Conservation (phyloP, 2,329 filamentous ascomycete species). For the Grosmannia clavigera region DNA sequence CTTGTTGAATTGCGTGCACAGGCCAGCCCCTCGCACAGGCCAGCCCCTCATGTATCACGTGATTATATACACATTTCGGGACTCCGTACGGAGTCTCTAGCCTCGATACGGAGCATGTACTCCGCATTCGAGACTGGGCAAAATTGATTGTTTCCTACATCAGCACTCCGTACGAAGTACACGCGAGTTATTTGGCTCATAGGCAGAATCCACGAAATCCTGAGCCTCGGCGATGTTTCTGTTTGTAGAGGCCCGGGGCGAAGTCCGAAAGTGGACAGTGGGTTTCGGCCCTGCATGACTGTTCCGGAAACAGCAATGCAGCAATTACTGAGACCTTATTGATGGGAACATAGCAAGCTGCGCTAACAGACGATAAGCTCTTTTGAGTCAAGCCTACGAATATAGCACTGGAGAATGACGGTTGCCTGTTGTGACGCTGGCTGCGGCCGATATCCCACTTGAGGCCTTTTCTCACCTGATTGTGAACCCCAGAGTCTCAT, state of each 20-base stretch:
- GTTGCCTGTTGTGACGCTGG: background rate
- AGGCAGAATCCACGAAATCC: background rate
- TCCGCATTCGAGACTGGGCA: no score
- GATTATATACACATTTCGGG: background rate
- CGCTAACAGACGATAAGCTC: background rate
- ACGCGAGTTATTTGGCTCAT: no score
- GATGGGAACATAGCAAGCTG: background rate
- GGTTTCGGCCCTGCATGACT: background rate
- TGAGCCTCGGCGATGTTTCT: background rate
- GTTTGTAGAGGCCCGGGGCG: background rate
- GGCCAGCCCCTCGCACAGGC: background rate
- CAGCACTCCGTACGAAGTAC: no score
- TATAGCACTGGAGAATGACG: background rate
- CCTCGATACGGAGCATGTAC: background rate
- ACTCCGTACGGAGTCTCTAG: background rate
- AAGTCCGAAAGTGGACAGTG: background rate
- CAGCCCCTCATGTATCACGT: background rate
- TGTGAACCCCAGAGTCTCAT: background rate
- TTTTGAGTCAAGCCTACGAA: background rate
- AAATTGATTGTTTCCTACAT: no score
- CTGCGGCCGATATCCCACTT: no score
- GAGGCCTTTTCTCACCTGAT: background rate
- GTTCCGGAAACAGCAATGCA: background rate
- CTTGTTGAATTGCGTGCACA: background rate
- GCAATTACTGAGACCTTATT: background rate